Evolutionary conservation across 2,329 filamentous ascomycete species (phyloP).

Genomic region (Dothideomycetidae sp.): DNA sequence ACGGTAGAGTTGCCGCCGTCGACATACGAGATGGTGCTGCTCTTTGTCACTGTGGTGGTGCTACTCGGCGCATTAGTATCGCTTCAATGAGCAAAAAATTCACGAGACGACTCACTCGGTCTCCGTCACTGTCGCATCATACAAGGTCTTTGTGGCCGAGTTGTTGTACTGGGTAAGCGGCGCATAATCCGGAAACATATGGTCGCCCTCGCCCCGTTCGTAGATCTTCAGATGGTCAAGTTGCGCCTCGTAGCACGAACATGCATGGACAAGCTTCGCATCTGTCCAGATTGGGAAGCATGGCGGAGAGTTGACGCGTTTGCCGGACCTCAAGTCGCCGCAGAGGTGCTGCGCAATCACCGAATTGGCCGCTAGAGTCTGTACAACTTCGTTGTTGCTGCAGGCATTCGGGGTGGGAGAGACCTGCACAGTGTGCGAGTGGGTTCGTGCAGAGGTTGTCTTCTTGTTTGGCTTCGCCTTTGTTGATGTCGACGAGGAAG

Average conservation of each 20-base stretch:
- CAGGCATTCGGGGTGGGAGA: background rate
- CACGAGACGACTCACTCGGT: background rate
- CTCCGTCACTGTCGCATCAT: background rate
- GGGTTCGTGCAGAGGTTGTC: background rate
- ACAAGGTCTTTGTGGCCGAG: background rate
- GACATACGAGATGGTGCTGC: background rate
- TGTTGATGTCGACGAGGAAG: background rate
- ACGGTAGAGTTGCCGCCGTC: background rate
- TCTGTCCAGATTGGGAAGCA: no score
- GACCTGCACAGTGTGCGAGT: background rate
- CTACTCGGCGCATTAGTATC: no score
- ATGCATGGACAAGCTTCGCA: no score
- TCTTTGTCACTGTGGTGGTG: background rate
- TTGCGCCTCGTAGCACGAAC: no score
- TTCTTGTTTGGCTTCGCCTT: background rate
- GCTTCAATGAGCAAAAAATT: no score
- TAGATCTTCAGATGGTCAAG: no score
- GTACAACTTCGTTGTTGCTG: background rate
- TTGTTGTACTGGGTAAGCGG: background rate
- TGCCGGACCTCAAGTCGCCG: no score
- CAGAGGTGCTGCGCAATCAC: no score
- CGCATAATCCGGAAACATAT: background rate
- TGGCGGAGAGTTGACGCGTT: no score
- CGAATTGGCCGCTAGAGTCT: no score
- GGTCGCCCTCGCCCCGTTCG: background rate